Base-by-base conservation (phyloP, 768 basidiomycete genomes). In the Pulveroboletus sp. region DNA sequence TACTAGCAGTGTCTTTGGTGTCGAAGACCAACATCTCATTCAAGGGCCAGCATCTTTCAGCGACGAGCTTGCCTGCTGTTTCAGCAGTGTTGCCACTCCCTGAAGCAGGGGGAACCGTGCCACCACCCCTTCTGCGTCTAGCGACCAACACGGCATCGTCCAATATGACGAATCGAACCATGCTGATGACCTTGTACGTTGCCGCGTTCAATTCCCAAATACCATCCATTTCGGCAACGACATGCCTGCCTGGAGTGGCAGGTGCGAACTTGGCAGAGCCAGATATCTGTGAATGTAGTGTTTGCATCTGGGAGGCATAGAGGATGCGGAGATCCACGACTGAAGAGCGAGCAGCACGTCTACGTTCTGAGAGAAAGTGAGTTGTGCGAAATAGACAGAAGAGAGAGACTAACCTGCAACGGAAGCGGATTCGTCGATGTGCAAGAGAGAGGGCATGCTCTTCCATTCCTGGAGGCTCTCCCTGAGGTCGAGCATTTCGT, bases 401-500 rank as follows among this genome's bases (percentile, higher is more conserved):
- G 39, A 27, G 28, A 50, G 15, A n/a, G 50, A 39, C 24, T 21
- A 37, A 76, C 77, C 76, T 28, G 84, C 77, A 28, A 76, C 76
- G 17, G 81, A 83, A 35, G 83, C 81, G 14, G 83, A 84, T 62
- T 88, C 92, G 44, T 92, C 89, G 50, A 97, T 86, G 56, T 94
- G 91, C 15, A 99, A 76, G 17, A 92, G 77, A 7, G 93, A 90
- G 0, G 96, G 95, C 80, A 98, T 93, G 48, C 83, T 83, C 68
- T 94, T 93, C 87, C 94, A 98, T 63, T 99, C 96, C 11, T 89
- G 84, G 4, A 98, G 76, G 6, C 88, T 80, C 48, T 94, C 92
- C 67, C 96, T 97, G 66, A 99, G 81, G 62, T 98, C 94, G 28
- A 97, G 79, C 87, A 98, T 90, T 67, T 97, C 94, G 62, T 93